Base-by-base conservation (phyloP, 2,329 filamentous ascomycete species). In the Colletotrichum noveboracense region DNA sequence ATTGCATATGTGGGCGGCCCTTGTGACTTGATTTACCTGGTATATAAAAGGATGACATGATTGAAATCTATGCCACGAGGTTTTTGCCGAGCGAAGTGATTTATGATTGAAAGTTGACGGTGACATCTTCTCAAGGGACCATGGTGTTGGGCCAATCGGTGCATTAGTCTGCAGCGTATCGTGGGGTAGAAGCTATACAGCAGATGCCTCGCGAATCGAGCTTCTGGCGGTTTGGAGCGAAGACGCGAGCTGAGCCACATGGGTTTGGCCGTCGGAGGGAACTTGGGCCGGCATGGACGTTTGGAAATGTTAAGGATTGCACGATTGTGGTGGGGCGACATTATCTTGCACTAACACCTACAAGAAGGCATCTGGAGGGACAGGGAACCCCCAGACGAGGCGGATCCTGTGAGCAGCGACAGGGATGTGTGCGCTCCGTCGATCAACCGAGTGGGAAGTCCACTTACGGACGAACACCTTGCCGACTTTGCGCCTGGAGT, bases 181-280 rank as follows among this genome's bases (percentile, higher is more conserved):
- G 52, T 56, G 7, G 52, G 36, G 62, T 24, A 52, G 38, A 8
- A n/a, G 36, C 32, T 66, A 56, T 21, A 56, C 21, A 26, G 5
- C 52, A 56, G 12, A 26, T 56, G 52, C 52, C 4, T 65, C 68
- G 68, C 70, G 70, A 69, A 32, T 24, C 70, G 56, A 69, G 9
- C 28, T 34, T 21, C n/a, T 16, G 32, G 65, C 64, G 70, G 52
- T 69, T 43, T 28, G 30, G n/a, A 52, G 67, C 60, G 66, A 61
- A 34, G 38, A n/a, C 21, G 60, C 60, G 67, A 71, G 69, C 69
- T 68, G 62, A 55, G 56, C 55, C 30, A 55, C 21, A 36, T 52
- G 55, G 55, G 38, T 70, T 65, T 21, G 16, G 32, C 71, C 71
- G 71, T 70, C 71, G 71, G 67, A 34, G 43, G 60, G 38, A 12